These are phyloP conservation scores for Casuarina glauca DNA, from an alignment of 306 rosid species.

Conservation along the genomic window DNA sequence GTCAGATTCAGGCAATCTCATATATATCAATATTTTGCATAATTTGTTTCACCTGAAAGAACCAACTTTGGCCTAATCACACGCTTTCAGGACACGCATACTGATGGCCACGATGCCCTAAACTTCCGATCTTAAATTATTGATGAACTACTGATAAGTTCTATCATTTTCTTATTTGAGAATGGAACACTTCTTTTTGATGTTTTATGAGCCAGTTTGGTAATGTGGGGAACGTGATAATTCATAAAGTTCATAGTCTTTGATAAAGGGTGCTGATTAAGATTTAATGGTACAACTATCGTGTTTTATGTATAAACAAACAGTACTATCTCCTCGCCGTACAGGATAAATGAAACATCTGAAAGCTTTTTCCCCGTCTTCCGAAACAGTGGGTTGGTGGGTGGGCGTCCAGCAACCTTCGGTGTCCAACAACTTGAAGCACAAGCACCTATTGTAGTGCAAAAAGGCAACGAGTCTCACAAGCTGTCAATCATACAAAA, in stretches of 20 bases:
- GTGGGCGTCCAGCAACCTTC: slow-evolving; percentile 5
- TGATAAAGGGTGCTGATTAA: not conserved
- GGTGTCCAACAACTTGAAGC: not conserved
- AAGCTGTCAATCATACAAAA: not conserved
- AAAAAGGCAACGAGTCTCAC: not conserved
- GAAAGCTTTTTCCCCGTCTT: not conserved
- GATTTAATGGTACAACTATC: not conserved
- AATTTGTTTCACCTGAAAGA: no score
- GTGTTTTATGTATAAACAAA: not conserved
- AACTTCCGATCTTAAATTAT: not conserved
- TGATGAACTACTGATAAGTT: no score
- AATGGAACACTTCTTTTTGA: not conserved
- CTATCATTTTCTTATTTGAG: not conserved
- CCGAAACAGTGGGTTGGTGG: not conserved
- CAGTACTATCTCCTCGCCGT: not conserved
- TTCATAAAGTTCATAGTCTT: not conserved
- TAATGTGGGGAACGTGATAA: not conserved
- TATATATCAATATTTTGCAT: no score
- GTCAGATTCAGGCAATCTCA: no score
- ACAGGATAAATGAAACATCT: not conserved
- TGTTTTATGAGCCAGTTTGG: not conserved
- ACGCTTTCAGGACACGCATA: not conserved
- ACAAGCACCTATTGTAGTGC: not conserved
- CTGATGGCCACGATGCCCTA: not conserved
- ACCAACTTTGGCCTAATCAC: not conserved